Evolutionary conservation across 2,329 filamentous ascomycete genomes (phyloP), one percentile per base, ranked within the genome.

Genomic region (Thielaviopsis ethacetica): DNA sequence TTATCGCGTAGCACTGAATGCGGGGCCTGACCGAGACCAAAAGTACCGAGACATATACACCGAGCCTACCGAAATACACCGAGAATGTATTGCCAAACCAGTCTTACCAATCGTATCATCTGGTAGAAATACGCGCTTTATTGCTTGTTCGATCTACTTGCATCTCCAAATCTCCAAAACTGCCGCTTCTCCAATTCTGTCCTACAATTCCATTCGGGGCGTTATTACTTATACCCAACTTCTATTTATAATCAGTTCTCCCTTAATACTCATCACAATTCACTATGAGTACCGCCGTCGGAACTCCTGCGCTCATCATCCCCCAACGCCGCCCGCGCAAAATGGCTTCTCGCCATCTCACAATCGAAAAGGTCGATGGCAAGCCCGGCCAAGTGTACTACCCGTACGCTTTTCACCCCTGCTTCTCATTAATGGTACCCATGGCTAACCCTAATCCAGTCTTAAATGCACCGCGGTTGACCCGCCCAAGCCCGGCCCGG

Each of bases 301-400:
- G 50, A n/a, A 57, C 55, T 19, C 59, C 54, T 24, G 52, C 56
- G 12, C 49, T 61, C 21, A 34, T 59, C 12, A 58, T 61, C 22
- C 59, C 55, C n/a, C 54, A 54, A 41, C 38, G 27, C 56, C 26
- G 53, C 5, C 38, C 38, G 38, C 38, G 38, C 30, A 58, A 56
- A 51, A 58, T 61, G 53, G 47, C 59, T 19, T 53, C 53, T 4
- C 53, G 55, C n/a, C 44, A 53, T 60, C 78, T 89, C 58, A 78
- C 78, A 26, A 76, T 91, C 63, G 77, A 83, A 66, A 78, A 88
- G 64, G 75, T 86, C 56, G 85, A 89, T 64, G 88, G 86, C 65
- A 91, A 91, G 73, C 90, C 90, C 9, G 90, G 90, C 60, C 76
- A 91, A 71, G 91, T 95, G 63, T 95, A 91, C 73, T 90, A 91